Evolutionary conservation across 2,329 filamentous ascomycete species (phyloP).

Genomic region (Graphiopsis chlorocephala): DNA sequence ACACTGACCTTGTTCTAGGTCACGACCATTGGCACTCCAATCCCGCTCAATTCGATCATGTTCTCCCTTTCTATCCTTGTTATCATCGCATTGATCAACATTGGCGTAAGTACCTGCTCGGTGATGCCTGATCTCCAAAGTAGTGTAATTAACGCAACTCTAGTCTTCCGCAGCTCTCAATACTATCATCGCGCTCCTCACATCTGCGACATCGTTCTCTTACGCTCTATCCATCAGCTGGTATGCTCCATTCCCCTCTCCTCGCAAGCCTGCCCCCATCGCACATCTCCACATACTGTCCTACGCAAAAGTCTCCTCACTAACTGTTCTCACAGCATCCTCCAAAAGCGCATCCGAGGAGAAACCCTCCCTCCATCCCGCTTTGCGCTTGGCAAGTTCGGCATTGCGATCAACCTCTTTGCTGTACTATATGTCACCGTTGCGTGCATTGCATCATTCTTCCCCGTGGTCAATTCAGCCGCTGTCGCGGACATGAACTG

Average conservation of each 20-base stretch:
- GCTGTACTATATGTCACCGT: conserved; percentile 27
- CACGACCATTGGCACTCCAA: conserved; percentile 3
- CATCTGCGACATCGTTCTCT: conserved; percentile 39
- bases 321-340: conserved; percentile 7
- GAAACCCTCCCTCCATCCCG: conserved; percentile 22
- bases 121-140: background rate
- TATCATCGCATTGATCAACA: conserved; percentile 28
- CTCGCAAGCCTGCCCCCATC: background rate
- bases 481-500: conserved; percentile 29
- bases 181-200: conserved; percentile 39
- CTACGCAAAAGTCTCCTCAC: background rate
- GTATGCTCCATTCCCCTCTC: background rate
- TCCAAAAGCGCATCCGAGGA: conserved; percentile 22
- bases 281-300: background rate
- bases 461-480: conserved; percentile 28
- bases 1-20: background rate
- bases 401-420: conserved; percentile 26
- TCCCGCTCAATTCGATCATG: conserved; percentile 27
- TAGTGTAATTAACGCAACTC: background rate
- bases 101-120: conserved; percentile 15
- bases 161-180: conserved; percentile 34
- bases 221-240: conserved; percentile 42
- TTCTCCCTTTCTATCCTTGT: conserved; percentile 25
- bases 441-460: conserved; percentile 30
- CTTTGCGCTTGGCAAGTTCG: conserved; percentile 25